A percentile compares a stretch with the other conserved stretches of the same genome.
Conservation (phyloP, 2,329 filamentous ascomycete genomes). For the Hymenoscyphus scutula region DNA sequence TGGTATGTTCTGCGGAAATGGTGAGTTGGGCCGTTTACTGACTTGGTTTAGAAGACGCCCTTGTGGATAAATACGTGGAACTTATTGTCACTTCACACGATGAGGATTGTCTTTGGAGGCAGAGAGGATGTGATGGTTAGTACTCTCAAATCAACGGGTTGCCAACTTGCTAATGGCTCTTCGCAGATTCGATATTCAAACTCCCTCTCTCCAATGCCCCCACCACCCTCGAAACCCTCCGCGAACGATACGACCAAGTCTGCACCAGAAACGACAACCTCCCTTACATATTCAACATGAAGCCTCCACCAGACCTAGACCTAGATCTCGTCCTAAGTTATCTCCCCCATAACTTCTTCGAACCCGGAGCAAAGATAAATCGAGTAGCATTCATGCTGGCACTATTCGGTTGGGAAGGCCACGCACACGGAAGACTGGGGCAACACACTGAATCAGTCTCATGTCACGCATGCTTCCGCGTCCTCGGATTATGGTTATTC, state of each 20-base stretch:
- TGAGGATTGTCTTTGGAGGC: conserved; percentile 82
- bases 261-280: conserved; percentile 53
- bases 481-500: conserved; percentile 93
- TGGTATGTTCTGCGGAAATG: conserved; percentile 38
- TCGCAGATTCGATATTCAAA: conserved; percentile 56
- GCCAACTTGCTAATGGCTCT: conserved; percentile 11
- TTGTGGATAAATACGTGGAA: conserved; percentile 73
- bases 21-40: conserved; percentile 24
- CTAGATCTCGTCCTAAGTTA: conserved; percentile 49
- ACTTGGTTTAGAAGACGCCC: conserved; percentile 51
- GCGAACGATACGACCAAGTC: conserved; percentile 64
- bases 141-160: conserved; percentile 3
- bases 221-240: conserved; percentile 55
- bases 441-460: conserved; percentile 43
- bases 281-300: conserved; percentile 61
- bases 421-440: conserved; percentile 32
- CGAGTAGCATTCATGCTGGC: conserved; percentile 66
- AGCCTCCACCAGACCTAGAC: conserved; percentile 48
- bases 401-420: conserved; percentile 71
- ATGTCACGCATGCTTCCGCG: conserved; percentile 83
- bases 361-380: conserved; percentile 43
- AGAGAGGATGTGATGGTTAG: conserved; percentile 80
- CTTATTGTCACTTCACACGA: conserved; percentile 74
- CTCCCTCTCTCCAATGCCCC: conserved; percentile 62
- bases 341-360: conserved; percentile 55